These are phyloP conservation scores for Hypsizygus marmoreus DNA, from an alignment of 768 basidiomycete species.

Conservation along the genomic window DNA sequence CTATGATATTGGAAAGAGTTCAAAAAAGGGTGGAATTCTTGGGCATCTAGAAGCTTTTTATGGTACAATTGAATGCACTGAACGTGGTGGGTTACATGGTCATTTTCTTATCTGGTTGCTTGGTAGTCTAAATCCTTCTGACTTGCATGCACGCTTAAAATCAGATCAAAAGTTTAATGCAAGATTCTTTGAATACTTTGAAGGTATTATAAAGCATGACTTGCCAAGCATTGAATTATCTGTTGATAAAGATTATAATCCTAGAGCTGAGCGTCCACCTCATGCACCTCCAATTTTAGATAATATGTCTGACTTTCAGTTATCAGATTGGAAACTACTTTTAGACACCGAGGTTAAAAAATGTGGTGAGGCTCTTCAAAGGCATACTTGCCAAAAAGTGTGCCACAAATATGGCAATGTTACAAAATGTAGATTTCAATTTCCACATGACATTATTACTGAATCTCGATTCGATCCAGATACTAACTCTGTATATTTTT, in stretches of 20 bases:
- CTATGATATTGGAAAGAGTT: slow-evolving; percentile 9
- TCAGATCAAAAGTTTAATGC: slow-evolving; percentile 17
- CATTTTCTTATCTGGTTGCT: slow-evolving; percentile 32
- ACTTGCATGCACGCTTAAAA: slow-evolving; percentile 24
- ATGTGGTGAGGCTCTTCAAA: background rate
- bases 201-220: slow-evolving; percentile 32
- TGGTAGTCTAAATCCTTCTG: slow-evolving; percentile 31
- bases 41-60: slow-evolving; percentile 31
- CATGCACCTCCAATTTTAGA: slow-evolving; percentile 7
- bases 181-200: slow-evolving; percentile 32
- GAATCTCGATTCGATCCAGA: slow-evolving; percentile 28
- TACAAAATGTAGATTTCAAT: slow-evolving; percentile 29
- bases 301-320: background rate
- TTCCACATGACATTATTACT: slow-evolving; percentile 32
- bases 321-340: background rate
- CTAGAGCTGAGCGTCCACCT: slow-evolving; percentile 23
- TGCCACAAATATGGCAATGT: slow-evolving; percentile 34
- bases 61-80: slow-evolving; percentile 27
- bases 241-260: slow-evolving; percentile 19
- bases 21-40: slow-evolving; percentile 26
- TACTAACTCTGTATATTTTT: slow-evolving; percentile 30
- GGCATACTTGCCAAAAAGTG: background rate
- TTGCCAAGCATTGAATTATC: slow-evolving; percentile 24
- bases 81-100: slow-evolving; percentile 28
- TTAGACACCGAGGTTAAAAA: slow-evolving; percentile 1